Conservation (phyloP, 2,329 filamentous ascomycete species). For the Biscogniauxia mediterranea region DNA sequence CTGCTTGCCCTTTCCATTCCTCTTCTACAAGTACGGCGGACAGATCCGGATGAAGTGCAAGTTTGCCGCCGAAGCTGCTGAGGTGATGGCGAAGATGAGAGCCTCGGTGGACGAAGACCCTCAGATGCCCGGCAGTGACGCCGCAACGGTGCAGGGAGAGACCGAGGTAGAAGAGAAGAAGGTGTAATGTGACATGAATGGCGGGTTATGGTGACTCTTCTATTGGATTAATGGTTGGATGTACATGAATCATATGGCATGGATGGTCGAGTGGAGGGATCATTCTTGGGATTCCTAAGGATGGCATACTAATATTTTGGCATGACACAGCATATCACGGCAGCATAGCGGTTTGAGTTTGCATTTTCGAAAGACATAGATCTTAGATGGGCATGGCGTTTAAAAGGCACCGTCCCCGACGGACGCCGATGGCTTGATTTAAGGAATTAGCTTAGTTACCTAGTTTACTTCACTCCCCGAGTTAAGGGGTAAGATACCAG, state of each 20-base stretch:
- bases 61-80: slow-evolving; percentile 59
- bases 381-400: background rate
- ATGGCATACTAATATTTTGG: background rate
- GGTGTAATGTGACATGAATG: background rate
- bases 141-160: background rate
- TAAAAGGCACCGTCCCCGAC: background rate
- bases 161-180: background rate
- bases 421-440: background rate
- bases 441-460: background rate
- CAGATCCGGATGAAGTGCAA: slow-evolving; percentile 63
- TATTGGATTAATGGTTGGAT: background rate
- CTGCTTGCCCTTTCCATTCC: slow-evolving; percentile 69
- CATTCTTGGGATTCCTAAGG: background rate
- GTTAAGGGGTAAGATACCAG: background rate
- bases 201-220: background rate
- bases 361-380: background rate
- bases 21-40: slow-evolving; percentile 70
- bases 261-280: background rate
- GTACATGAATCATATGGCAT: background rate
- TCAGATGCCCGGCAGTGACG: background rate
- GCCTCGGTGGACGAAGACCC: background rate
- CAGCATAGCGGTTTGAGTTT: background rate
- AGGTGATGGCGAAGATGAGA: background rate
- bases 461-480: background rate
- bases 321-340: background rate